Percentiles rank a stretch among this genome's conserved stretches.
Conservation (phyloP, 2,329 filamentous ascomycete genomes). For the Aulographum hederae region DNA sequence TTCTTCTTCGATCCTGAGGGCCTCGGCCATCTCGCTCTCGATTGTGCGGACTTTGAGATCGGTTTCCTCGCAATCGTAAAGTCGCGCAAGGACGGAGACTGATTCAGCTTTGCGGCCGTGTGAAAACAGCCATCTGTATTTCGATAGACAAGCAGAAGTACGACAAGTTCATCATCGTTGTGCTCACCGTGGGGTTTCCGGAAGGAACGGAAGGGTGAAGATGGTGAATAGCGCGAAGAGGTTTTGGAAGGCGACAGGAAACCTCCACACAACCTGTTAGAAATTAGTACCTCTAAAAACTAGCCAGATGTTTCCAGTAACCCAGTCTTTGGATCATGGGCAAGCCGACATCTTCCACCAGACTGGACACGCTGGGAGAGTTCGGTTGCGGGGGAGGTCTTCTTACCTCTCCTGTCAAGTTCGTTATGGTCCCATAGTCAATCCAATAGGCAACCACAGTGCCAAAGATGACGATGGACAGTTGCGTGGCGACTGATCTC, state of each 20-base stretch:
- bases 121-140: too few species aligned
- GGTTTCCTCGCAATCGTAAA: background rate
- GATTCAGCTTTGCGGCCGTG: background rate
- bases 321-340: too few species aligned
- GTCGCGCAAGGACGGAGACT: background rate
- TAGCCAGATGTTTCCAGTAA: too few species aligned
- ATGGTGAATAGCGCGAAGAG: constrained; percentile 23
- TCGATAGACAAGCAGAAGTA: too few species aligned
- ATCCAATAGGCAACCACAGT: background rate
- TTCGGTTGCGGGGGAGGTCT: too few species aligned
- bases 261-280: constrained; percentile 9
- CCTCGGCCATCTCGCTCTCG: constrained; percentile 19
- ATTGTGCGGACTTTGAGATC: background rate
- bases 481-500: constrained; percentile 5
- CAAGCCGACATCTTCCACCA: too few species aligned
- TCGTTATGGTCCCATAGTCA: background rate
- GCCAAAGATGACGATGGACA: background rate
- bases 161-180: too few species aligned
- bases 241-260: constrained; percentile 28
- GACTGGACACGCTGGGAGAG: too few species aligned
- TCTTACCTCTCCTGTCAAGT: too few species aligned
- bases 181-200: constrained; percentile 15
- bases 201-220: constrained; percentile 23
- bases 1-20: constrained; percentile 40
- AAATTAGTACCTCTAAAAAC: too few species aligned